Percentiles rank a stretch among this genome's conserved stretches.
phyloP scores from a whole-genome alignment of 192 early-diverging fungal genomes.

The Coemansia sp. region DNA sequence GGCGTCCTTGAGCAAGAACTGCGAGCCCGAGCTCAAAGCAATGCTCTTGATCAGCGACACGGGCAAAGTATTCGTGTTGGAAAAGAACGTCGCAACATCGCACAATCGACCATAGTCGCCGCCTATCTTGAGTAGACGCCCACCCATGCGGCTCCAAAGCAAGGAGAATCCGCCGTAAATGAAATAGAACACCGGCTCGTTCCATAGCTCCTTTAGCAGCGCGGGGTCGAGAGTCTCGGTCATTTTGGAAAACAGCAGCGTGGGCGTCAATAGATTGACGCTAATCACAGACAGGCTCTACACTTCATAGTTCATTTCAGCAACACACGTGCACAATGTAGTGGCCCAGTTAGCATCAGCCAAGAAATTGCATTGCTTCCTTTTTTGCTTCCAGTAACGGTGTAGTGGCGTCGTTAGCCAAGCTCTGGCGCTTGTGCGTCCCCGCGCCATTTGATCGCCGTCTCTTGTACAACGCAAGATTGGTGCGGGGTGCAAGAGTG shows the following conservation, averaged over 20 bases:
- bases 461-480: background rate
- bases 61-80: constrained; percentile 73
- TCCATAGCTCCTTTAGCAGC: constrained; percentile 68
- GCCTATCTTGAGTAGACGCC: constrained; percentile 42
- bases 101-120: constrained; percentile 61
- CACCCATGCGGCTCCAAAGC: constrained; percentile 42
- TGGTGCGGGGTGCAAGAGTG: background rate
- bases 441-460: background rate
- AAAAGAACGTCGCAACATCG: constrained; percentile 64
- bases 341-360: background rate
- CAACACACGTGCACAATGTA: background rate
- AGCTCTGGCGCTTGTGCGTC: background rate
- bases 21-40: constrained; percentile 46
- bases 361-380: background rate
- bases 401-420: background rate
- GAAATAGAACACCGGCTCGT: constrained; percentile 61
- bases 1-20: constrained; percentile 47
- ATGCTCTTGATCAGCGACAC: constrained; percentile 68
- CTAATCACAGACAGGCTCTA: constrained; percentile 60
- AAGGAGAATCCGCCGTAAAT: constrained; percentile 49
- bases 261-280: constrained; percentile 72
- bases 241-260: constrained; percentile 73
- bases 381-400: background rate
- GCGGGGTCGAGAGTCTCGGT: constrained; percentile 63
- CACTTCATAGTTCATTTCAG: constrained; percentile 1